Conservation (phyloP, 306 rosid species). For the Dalbergia cochinchinensis region DNA sequence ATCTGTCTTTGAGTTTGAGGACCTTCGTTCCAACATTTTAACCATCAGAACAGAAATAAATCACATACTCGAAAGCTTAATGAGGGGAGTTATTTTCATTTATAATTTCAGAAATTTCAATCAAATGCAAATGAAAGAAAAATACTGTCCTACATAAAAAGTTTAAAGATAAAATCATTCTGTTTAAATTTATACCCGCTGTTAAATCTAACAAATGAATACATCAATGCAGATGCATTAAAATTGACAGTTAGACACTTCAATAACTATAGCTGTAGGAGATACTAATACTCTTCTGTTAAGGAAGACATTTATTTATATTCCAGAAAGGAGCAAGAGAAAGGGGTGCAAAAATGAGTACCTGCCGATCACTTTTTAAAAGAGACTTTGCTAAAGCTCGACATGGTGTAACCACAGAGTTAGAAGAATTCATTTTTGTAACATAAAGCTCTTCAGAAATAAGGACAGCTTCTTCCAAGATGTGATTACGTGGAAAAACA, state of each 20-base stretch:
- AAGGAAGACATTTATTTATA: not conserved
- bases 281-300: constrained; percentile 4
- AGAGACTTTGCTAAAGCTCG: constrained; percentile 84
- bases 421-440: constrained; percentile 62
- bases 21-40: not conserved
- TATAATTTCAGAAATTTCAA: constrained; percentile 14
- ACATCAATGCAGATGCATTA: constrained; percentile 23
- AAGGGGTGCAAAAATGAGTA: constrained; percentile 44
- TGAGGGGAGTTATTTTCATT: constrained; percentile 5
- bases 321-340: constrained; percentile 17
- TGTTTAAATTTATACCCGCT: constrained; percentile 17
- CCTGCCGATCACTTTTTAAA: constrained; percentile 90
- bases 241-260: not conserved
- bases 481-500: constrained; percentile 80
- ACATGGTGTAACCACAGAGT: constrained; percentile 74
- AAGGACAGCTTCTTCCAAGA: constrained; percentile 85
- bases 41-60: constrained; percentile 15
- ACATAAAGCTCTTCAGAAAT: constrained; percentile 82
- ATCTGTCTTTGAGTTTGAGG: not conserved
- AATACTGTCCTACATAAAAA: constrained; percentile 14
- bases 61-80: constrained; percentile 13
- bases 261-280: not conserved
- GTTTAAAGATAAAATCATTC: constrained; percentile 27
- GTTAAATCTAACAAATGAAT: constrained; percentile 29
- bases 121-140: not conserved